Evolutionary conservation across 495 filamentous ascomycete species (phyloP).

Genomic region (Tuber calosporum): DNA sequence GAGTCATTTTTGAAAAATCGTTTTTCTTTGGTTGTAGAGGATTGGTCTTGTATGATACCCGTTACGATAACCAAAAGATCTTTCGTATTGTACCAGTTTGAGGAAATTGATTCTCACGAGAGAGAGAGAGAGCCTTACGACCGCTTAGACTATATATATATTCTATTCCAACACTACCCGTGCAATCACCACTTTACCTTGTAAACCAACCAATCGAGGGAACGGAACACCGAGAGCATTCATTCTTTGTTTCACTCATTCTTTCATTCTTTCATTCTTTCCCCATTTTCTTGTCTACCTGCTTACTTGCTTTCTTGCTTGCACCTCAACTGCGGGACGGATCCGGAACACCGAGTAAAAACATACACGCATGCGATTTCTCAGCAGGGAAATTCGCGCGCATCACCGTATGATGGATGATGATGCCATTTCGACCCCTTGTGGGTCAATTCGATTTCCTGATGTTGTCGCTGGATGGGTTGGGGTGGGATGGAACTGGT

Average conservation of each 20-base stretch:
- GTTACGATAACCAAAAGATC: too few species aligned
- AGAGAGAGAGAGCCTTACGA: neutral
- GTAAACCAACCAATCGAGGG: neutral
- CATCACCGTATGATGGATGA: neutral
- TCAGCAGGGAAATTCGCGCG: neutral
- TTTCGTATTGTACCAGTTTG: neutral
- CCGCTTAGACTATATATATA: neutral
- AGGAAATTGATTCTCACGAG: neutral
- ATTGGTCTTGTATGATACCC: neutral
- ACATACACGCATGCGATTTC: neutral
- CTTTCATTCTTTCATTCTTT: too few species aligned
- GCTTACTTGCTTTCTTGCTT: neutral
- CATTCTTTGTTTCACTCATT: neutral
- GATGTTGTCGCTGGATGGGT: too few species aligned
- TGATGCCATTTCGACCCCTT: neutral
- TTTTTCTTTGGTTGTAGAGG: neutral
- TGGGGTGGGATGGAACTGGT: neutral
- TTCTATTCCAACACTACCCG: neutral
- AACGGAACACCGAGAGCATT: neutral
- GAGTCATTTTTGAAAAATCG: conserved; percentile 19
- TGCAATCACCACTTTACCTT: neutral
- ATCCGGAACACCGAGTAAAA: neutral
- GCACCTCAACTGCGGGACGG: neutral
- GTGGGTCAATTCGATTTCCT: too few species aligned
- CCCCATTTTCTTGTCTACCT: too few species aligned